phyloP scores from a whole-genome alignment of 2,329 filamentous ascomycete genomes.

The Didymella sp. region DNA sequence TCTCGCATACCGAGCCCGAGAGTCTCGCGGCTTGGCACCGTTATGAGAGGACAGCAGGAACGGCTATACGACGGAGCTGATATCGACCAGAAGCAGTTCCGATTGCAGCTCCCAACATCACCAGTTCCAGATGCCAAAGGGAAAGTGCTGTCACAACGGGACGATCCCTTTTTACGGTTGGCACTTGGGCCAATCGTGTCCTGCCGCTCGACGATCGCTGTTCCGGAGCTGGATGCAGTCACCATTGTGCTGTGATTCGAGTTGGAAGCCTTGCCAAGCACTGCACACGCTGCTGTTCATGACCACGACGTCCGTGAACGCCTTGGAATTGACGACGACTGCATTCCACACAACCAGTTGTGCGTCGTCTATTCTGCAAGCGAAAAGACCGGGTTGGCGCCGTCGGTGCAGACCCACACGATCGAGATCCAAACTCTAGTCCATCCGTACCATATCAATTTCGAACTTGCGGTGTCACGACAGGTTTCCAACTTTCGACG shows the following conservation, averaged over 20 bases:
- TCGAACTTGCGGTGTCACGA: constrained; percentile 14
- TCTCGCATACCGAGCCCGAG: constrained; percentile 27
- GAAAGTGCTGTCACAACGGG: background rate
- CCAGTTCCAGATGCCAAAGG: background rate
- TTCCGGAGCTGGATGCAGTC: constrained; percentile 1
- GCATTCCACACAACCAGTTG: constrained; percentile 18
- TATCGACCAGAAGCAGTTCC: background rate
- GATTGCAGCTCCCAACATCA: constrained; percentile 1
- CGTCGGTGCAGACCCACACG: constrained; percentile 17
- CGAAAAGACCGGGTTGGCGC: constrained; percentile 16
- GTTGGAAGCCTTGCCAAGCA: constrained; percentile 18
- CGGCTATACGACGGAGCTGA: constrained; percentile 8
- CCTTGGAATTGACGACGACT: constrained; percentile 13
- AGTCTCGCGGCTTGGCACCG: constrained; percentile 22
- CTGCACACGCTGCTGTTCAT: constrained; percentile 5
- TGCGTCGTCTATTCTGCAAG: constrained; percentile 18
- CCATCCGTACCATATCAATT: background rate
- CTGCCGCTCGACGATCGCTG: constrained; percentile 2
- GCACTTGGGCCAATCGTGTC: background rate
- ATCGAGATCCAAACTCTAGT: constrained; percentile 16
- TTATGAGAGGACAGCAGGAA: constrained; percentile 16
- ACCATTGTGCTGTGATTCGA: constrained; percentile 25
- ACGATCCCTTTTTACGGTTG: background rate
- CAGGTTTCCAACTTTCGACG: constrained; percentile 8
- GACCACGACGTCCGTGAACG: constrained; percentile 9